phyloP scores from a whole-genome alignment of 768 basidiomycete genomes.

The Rhizopogon sp. region DNA sequence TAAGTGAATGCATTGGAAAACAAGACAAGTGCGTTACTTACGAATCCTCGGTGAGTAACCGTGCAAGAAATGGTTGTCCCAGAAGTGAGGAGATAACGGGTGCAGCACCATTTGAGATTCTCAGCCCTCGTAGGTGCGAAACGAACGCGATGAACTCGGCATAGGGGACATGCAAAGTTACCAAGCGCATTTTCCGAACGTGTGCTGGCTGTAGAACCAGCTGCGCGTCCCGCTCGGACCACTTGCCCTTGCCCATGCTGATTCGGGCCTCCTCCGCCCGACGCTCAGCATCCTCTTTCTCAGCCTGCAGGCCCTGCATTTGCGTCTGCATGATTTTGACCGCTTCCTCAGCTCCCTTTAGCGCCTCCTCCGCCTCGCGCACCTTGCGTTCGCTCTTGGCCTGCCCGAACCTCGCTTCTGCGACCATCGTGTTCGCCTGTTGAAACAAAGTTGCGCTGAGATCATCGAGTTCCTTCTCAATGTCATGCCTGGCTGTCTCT shows the following conservation, averaged over 20 bases:
- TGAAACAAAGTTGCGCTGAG: slow-evolving; percentile 86
- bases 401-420: slow-evolving; percentile 69
- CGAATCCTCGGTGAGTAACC: slow-evolving; percentile 81
- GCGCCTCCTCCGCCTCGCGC: slow-evolving; percentile 67
- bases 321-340: slow-evolving; percentile 80
- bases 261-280: slow-evolving; percentile 44
- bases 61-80: slow-evolving; percentile 70
- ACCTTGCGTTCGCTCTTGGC: slow-evolving; percentile 72
- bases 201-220: slow-evolving; percentile 16
- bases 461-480: slow-evolving; percentile 94
- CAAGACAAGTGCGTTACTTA: slow-evolving; percentile 39
- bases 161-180: slow-evolving; percentile 72
- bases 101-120: slow-evolving; percentile 49
- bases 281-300: slow-evolving; percentile 58
- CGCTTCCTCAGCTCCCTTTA: slow-evolving; percentile 82
- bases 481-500: slow-evolving; percentile 72
- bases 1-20: slow-evolving; percentile 7
- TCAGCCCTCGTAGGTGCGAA: slow-evolving; percentile 67
- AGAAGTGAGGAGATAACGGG: slow-evolving; percentile 74
- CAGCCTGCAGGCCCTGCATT: slow-evolving; percentile 69
- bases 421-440: slow-evolving; percentile 98
- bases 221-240: slow-evolving; percentile 39
- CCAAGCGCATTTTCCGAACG: slow-evolving; percentile 36
- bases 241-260: slow-evolving; percentile 66
- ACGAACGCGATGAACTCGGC: slow-evolving; percentile 78